Conservation (phyloP, 2,329 filamentous ascomycete genomes). For the Aspergillus phoenicis region DNA sequence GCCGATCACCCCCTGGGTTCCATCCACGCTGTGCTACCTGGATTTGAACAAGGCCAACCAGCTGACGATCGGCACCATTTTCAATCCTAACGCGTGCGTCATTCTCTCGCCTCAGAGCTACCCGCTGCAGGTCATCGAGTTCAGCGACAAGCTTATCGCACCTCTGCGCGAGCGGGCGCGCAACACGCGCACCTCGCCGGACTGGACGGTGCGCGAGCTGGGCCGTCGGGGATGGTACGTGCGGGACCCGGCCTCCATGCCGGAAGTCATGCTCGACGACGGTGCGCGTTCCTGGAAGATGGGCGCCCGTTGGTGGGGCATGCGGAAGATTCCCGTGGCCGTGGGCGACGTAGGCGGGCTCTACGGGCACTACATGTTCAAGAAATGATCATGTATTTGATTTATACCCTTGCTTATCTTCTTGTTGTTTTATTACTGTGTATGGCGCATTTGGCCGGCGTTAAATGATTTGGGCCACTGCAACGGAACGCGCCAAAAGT, state of each 20-base stretch:
- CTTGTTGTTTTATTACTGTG: not conserved
- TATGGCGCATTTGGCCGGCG: conserved; percentile 1
- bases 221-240: conserved; percentile 72
- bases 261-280: conserved; percentile 50
- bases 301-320: conserved; percentile 82
- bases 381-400: conserved; percentile 42
- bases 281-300: conserved; percentile 74
- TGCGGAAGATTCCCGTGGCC: conserved; percentile 67
- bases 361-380: conserved; percentile 64
- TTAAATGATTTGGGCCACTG: not conserved
- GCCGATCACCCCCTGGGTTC: conserved; percentile 49
- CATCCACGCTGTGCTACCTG: conserved; percentile 70
- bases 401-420: conserved; percentile 21
- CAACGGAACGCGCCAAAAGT: conserved; percentile 9
- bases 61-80: conserved; percentile 59
- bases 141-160: conserved; percentile 68
- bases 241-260: conserved; percentile 44
- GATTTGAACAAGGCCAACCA: conserved; percentile 72
- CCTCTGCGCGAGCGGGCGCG: conserved; percentile 65
- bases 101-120: conserved; percentile 63
- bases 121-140: conserved; percentile 75
- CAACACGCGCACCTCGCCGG: conserved; percentile 57
- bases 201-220: conserved; percentile 70
- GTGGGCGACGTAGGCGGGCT: conserved; percentile 60
- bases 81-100: conserved; percentile 56